Percentiles rank a stretch among this genome's conserved stretches.
Evolutionary conservation across 257 asterid genomes (phyloP).

Genomic region (Eucommia ulmoides): DNA sequence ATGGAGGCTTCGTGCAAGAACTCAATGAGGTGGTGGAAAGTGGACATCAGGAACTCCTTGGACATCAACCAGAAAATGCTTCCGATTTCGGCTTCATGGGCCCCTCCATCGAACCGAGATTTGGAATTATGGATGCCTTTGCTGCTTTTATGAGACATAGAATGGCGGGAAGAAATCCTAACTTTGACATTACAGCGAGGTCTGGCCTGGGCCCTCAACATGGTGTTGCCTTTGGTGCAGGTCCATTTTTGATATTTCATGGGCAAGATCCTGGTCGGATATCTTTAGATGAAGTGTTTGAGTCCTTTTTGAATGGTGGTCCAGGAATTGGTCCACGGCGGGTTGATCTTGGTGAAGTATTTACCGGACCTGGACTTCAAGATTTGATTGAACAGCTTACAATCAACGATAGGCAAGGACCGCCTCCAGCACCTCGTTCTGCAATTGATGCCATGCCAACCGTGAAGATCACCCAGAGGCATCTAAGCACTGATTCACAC

Average conservation of each 20-base stretch:
- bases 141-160: conserved; percentile 66
- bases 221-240: conserved; percentile 27
- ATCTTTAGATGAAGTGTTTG: conserved; percentile 15
- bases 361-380: conserved; percentile 33
- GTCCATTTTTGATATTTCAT: conserved; percentile 41
- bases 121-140: conserved; percentile 57
- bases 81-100: conserved; percentile 23
- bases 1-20: conserved; percentile 79
- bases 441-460: conserved; percentile 43
- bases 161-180: conserved; percentile 64
- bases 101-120: conserved; percentile 27
- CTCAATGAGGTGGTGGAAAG: conserved; percentile 34
- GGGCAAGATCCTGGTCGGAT: conserved; percentile 26
- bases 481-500: conserved; percentile 23
- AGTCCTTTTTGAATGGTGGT: conserved; percentile 21
- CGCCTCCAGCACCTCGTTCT: conserved; percentile 38
- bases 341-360: conserved; percentile 20
- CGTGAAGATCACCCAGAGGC: conserved; percentile 23
- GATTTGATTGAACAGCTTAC: conserved; percentile 28
- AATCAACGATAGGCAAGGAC: conserved; percentile 28
- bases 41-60: conserved; percentile 8
- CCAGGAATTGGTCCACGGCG: conserved; percentile 23
- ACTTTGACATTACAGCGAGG: conserved; percentile 50
- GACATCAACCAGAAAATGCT: conserved; percentile 21
- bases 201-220: conserved; percentile 34